Percentiles rank a stretch among this genome's conserved stretches.
Evolutionary conservation across 495 filamentous ascomycete species (phyloP).

Genomic region (Penicillium verhagenii): DNA sequence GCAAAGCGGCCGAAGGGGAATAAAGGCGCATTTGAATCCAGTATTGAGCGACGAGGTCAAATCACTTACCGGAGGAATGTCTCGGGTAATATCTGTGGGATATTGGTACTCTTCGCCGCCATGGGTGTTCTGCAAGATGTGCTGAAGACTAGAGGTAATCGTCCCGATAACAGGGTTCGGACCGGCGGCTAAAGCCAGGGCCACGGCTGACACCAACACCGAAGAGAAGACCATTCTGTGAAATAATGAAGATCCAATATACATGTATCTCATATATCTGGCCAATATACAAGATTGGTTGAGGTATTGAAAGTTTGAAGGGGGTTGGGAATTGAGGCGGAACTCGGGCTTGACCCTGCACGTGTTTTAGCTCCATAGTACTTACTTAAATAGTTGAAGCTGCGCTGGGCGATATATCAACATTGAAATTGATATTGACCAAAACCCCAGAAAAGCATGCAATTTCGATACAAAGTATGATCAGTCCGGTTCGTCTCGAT

Average conservation of each 20-base stretch:
- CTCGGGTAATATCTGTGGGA: slow-evolving; percentile 47
- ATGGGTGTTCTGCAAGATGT: slow-evolving; percentile 45
- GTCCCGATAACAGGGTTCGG: slow-evolving; percentile 24
- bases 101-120: slow-evolving; percentile 41
- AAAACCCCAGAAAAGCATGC: too few species aligned
- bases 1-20: background rate
- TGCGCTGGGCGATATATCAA: too few species aligned
- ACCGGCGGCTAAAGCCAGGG: slow-evolving; percentile 26
- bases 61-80: slow-evolving; percentile 41
- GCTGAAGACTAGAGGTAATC: slow-evolving; percentile 37
- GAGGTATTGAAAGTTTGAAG: background rate
- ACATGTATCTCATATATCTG: slow-evolving; percentile 3
- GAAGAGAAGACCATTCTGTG: slow-evolving; percentile 10
- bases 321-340: background rate
- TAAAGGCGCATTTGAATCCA: background rate
- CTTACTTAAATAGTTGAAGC: background rate
- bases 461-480: too few species aligned
- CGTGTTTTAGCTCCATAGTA: background rate
- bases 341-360: slow-evolving; percentile 1
- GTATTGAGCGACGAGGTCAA: background rate
- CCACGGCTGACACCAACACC: slow-evolving; percentile 21
- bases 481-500: too few species aligned
- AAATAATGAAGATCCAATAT: background rate
- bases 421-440: too few species aligned
- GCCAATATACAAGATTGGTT: background rate